A percentile compares a stretch with the other conserved stretches of the same genome.
These are phyloP conservation scores for Rhizophagus sp. DNA, from an alignment of 192 early-diverging fungal genomes.

Conservation along the genomic window DNA sequence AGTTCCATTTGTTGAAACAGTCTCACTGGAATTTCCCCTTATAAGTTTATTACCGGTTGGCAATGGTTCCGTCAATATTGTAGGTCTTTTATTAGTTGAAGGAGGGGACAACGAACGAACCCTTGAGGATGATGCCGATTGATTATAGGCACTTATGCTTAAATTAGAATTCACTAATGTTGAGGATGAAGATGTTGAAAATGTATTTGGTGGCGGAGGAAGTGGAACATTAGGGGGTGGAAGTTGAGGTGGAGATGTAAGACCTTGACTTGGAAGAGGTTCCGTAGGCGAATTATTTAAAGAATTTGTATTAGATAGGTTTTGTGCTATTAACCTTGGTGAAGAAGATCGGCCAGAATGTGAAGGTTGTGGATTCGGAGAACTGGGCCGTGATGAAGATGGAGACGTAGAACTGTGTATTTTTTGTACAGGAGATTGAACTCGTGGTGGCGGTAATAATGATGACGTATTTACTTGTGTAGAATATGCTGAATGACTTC, in stretches of 20 bases:
- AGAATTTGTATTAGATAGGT: neutral
- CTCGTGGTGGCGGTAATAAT: slow-evolving; percentile 14
- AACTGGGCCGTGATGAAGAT: slow-evolving; percentile 3
- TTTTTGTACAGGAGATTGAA: slow-evolving; percentile 17
- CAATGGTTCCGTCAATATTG: neutral
- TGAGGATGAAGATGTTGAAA: neutral
- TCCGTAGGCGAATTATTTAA: neutral
- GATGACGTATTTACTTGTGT: neutral
- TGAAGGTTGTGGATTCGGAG: neutral
- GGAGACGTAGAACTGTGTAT: neutral
- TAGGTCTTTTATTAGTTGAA: neutral
- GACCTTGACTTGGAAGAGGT: neutral
- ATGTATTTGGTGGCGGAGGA: neutral
- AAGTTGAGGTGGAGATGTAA: neutral
- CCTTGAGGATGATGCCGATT: neutral
- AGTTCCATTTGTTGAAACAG: neutral
- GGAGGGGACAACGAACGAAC: neutral
- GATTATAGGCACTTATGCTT: neutral
- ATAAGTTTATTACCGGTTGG: neutral
- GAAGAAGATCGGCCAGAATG: neutral
- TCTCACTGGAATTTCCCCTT: neutral
- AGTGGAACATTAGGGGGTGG: slow-evolving; percentile 13
- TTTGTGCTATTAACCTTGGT: neutral
- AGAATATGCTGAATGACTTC: neutral
- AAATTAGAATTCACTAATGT: neutral